Conservation (phyloP, 1,139 yeast genomes). For the Yamadazyma spencermartinsiae region DNA sequence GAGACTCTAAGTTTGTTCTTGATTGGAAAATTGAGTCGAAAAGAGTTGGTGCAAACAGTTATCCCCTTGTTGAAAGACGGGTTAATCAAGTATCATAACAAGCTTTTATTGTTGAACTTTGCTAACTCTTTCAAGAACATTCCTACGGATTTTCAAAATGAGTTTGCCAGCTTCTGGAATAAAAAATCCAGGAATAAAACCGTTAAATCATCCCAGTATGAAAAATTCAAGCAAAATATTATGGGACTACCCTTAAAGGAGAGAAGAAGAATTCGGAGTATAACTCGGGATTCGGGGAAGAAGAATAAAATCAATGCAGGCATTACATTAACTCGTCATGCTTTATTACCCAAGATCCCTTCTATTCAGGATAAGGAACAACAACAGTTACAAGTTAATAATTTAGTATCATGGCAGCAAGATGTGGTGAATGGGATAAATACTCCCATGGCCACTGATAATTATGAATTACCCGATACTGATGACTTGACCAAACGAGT, state of each 20-base stretch:
- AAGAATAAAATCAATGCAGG: constrained; percentile 74
- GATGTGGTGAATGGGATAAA: constrained; percentile 90
- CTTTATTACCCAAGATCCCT: constrained; percentile 86
- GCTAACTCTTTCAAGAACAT: constrained; percentile 81
- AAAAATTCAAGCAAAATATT: constrained; percentile 79
- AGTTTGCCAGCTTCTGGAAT: constrained; percentile 61
- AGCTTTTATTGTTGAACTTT: constrained; percentile 72
- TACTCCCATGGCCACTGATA: constrained; percentile 77
- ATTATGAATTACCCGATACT: constrained; percentile 79
- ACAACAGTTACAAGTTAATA: constrained; percentile 51
- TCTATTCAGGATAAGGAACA: constrained; percentile 61
- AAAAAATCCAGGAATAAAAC: constrained; percentile 46
- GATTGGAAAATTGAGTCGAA: constrained; percentile 75
- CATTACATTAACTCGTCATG: constrained; percentile 78
- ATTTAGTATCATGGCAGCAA: constrained; percentile 84
- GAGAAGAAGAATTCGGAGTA: constrained; percentile 78
- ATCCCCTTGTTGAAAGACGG: constrained; percentile 55
- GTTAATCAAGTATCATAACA: constrained; percentile 66
- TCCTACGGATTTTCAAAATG: constrained; percentile 44
- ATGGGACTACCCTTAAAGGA: constrained; percentile 86
- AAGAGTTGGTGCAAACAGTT: constrained; percentile 63
- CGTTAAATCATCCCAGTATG: constrained; percentile 65
- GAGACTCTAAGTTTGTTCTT: constrained; percentile 73
- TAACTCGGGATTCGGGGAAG: constrained; percentile 80
- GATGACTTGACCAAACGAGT: constrained; percentile 69